These are phyloP conservation scores for Gonapodya prolifera DNA, from an alignment of 192 early-diverging fungal species.

Conservation along the genomic window DNA sequence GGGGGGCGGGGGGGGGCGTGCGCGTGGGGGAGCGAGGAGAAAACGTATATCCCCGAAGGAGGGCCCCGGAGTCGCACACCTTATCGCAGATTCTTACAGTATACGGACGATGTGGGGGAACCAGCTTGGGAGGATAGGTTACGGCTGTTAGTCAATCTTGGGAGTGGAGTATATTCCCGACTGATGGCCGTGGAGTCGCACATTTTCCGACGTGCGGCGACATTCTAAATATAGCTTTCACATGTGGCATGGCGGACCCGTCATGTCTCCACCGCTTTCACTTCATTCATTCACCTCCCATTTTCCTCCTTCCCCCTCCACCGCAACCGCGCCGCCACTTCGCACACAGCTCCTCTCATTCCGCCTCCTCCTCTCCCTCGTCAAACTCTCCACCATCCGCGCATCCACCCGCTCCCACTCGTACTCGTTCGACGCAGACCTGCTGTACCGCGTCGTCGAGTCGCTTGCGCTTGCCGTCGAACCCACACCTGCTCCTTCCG, in stretches of 20 bases:
- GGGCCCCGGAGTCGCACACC: too few species aligned
- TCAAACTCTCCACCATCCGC: neutral
- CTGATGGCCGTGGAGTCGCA: too few species aligned
- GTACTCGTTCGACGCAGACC: neutral
- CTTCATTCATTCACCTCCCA: neutral
- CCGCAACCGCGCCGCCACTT: neutral
- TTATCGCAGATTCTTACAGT: neutral
- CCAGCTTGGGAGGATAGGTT: neutral
- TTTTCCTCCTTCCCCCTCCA: too few species aligned
- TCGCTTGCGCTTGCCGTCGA: neutral
- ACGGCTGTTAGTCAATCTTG: too few species aligned
- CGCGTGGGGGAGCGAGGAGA: too few species aligned
- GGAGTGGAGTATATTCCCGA: too few species aligned
- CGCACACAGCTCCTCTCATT: neutral
- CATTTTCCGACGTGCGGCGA: too few species aligned
- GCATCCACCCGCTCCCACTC: neutral
- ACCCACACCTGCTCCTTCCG: too few species aligned
- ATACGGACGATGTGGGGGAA: neutral
- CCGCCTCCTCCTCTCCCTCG: neutral
- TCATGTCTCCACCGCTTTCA: too few species aligned
- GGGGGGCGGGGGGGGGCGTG: too few species aligned
- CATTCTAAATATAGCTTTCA: too few species aligned
- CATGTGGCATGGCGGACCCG: too few species aligned
- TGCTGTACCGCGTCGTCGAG: neutral
- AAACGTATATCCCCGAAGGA: neutral